Conservation (phyloP, 1,284 basidiomycete genomes). For the Tetrapyrgos nigripes region DNA sequence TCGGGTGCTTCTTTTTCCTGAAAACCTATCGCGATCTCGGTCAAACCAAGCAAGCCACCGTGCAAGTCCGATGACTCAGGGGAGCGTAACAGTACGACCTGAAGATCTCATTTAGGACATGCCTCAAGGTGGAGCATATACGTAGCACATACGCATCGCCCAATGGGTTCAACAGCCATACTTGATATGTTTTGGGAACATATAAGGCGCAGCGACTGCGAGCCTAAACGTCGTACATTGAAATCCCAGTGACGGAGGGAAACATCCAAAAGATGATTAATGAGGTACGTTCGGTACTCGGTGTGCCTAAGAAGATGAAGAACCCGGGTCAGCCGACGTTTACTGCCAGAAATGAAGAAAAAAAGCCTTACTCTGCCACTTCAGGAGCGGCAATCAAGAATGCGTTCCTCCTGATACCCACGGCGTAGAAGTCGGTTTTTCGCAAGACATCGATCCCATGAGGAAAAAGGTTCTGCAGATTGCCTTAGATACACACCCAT, state of each 20-base stretch:
- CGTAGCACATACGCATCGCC: slow-evolving; percentile 53
- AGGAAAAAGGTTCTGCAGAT: slow-evolving; percentile 79
- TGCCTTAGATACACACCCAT: slow-evolving; percentile 13
- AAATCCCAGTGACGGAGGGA: slow-evolving; percentile 92
- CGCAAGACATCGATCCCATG: slow-evolving; percentile 94
- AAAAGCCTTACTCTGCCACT: slow-evolving; percentile 76
- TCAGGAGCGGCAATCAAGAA: slow-evolving; percentile 86
- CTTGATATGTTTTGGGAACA: slow-evolving; percentile 64
- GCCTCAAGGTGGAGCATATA: slow-evolving; percentile 8
- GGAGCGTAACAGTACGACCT: slow-evolving; percentile 68
- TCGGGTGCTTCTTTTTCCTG: slow-evolving; percentile 35
- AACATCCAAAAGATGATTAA: slow-evolving; percentile 79
- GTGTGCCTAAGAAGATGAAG: slow-evolving; percentile 54
- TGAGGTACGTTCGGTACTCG: slow-evolving; percentile 75
- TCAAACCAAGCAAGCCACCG: slow-evolving; percentile 80
- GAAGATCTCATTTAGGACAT: slow-evolving; percentile 11
- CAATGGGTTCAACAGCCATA: slow-evolving; percentile 58
- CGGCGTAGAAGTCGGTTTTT: slow-evolving; percentile 94
- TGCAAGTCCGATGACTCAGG: slow-evolving; percentile 80
- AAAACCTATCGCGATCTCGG: slow-evolving; percentile 70
- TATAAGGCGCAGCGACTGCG: slow-evolving; percentile 76
- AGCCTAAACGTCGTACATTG: slow-evolving; percentile 81
- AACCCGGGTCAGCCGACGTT: slow-evolving; percentile 16
- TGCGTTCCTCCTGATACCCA: slow-evolving; percentile 85
- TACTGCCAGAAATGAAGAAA: slow-evolving; percentile 8